Evolutionary conservation across 225 moss, liverwort and hornwort genomes (phyloP).

Genomic region (Antitrichia curtipendula): DNA sequence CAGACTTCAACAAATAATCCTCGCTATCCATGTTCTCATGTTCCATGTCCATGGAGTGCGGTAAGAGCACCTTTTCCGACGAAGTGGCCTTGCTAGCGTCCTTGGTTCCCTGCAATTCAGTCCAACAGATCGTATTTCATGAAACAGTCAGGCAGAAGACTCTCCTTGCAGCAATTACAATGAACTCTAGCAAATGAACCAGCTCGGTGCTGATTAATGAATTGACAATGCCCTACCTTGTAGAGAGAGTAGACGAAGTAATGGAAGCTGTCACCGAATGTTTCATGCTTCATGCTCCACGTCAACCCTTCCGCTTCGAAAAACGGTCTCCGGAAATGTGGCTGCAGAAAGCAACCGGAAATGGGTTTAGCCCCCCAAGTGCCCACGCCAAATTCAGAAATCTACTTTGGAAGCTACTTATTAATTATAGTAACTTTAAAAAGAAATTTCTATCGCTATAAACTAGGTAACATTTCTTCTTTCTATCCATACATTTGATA

Average conservation of each 20-base stretch:
- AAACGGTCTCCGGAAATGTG: constrained; percentile 76
- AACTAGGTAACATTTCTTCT: background rate
- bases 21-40: constrained; percentile 86
- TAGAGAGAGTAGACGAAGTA: constrained; percentile 70
- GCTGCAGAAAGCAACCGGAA: constrained; percentile 16
- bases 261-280: constrained; percentile 82
- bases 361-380: background rate
- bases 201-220: background rate
- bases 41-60: constrained; percentile 33
- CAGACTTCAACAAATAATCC: constrained; percentile 53
- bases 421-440: background rate
- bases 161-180: background rate
- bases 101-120: constrained; percentile 45
- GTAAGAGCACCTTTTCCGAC: background rate
- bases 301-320: constrained; percentile 76
- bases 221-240: constrained; percentile 38
- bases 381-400: background rate
- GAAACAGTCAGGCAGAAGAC: background rate
- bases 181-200: background rate
- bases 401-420: background rate
- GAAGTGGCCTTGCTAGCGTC: background rate
- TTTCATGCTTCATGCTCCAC: constrained; percentile 70
- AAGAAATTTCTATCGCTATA: background rate
- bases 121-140: background rate
- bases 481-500: too few relatives aligned